A percentile compares a stretch with the other conserved stretches of the same genome.
phyloP scores from a whole-genome alignment of 1,139 yeast genomes.

The Lipomyces yarrowii region DNA sequence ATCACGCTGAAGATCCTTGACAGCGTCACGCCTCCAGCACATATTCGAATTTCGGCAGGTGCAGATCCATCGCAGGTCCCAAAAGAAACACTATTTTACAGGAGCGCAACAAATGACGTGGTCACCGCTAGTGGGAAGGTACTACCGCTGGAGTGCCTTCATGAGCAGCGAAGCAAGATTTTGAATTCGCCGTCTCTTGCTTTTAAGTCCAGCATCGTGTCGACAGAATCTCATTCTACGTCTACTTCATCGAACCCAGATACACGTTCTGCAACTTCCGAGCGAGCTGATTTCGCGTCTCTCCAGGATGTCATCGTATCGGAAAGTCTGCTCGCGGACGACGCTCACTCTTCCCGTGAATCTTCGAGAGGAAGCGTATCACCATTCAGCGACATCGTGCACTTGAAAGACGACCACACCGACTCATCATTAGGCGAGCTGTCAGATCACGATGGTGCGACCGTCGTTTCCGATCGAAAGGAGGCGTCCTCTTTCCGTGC shows the following conservation, averaged over 20 bases:
- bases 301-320: background rate
- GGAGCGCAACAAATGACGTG: background rate
- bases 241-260: background rate
- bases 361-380: background rate
- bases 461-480: background rate
- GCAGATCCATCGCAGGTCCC: background rate
- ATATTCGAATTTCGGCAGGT: background rate
- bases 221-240: background rate
- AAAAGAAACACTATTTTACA: background rate
- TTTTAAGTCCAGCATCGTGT: background rate
- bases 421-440: background rate
- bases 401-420: background rate
- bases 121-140: background rate
- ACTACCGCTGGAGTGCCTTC: background rate
- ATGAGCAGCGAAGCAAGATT: background rate
- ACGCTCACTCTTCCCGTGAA: background rate
- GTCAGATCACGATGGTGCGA: background rate
- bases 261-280: background rate
- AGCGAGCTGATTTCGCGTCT: background rate
- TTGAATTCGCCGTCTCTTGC: background rate
- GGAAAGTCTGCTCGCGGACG: background rate
- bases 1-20: background rate
- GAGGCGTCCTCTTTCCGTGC: background rate
- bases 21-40: constrained; percentile 1
- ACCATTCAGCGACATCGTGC: background rate